These are phyloP conservation scores for Aspergillus candidus DNA, from an alignment of 2,329 filamentous ascomycete genomes.

Conservation along the genomic window DNA sequence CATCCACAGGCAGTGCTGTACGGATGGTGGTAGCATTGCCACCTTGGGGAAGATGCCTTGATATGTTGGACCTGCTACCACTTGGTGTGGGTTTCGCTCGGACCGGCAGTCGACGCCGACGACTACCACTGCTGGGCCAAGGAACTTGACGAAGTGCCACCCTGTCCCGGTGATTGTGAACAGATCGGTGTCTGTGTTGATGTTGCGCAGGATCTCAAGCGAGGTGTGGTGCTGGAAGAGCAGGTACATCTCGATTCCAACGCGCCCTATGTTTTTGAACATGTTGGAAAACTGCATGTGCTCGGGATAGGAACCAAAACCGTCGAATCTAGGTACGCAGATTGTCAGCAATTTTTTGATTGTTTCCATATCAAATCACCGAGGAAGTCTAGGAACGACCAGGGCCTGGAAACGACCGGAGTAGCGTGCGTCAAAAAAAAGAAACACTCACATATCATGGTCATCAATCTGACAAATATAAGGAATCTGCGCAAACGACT, in stretches of 20 bases:
- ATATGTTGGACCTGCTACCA: constrained; percentile 93
- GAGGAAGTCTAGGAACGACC: neutral
- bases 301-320: constrained; percentile 92
- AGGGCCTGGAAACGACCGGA: too few species aligned
- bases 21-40: constrained; percentile 78
- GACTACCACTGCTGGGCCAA: constrained; percentile 84
- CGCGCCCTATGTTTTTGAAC: constrained; percentile 95
- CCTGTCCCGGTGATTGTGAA: constrained; percentile 97
- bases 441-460: constrained; percentile 80
- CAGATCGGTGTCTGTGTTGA: constrained; percentile 79
- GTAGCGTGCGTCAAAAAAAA: neutral
- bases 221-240: constrained; percentile 98
- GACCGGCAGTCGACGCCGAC: constrained; percentile 88
- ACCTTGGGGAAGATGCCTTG: constrained; percentile 96
- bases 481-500: constrained; percentile 96
- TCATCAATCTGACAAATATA: constrained; percentile 91
- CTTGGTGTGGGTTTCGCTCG: constrained; percentile 81
- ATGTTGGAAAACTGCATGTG: constrained; percentile 98
- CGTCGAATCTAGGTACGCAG: constrained; percentile 66
- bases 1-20: constrained; percentile 98
- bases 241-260: constrained; percentile 96
- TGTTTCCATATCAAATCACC: neutral
- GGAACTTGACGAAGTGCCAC: constrained; percentile 97
- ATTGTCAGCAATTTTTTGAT: constrained; percentile 6
- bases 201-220: constrained; percentile 82